Percentiles rank a stretch among this genome's conserved stretches.
Conservation (phyloP, 306 rosid species). For the Inga leiocalycina region DNA sequence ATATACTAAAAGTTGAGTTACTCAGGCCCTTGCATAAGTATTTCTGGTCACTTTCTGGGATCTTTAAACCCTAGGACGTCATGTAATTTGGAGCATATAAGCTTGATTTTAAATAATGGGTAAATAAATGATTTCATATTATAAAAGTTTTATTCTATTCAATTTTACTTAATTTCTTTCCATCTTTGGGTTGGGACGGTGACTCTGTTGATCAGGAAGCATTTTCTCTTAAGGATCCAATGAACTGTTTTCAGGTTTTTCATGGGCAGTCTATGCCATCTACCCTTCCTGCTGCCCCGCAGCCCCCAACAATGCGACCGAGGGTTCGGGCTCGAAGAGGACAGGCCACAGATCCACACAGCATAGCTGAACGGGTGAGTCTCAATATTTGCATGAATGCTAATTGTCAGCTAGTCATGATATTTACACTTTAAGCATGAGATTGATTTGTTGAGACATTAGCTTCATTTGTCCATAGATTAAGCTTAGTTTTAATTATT, state of each 20-base stretch:
- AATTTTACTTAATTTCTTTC: not conserved
- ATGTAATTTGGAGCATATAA: not conserved
- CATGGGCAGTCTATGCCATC: conserved; percentile 79
- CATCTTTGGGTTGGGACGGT: not conserved
- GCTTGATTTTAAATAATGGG: conserved; percentile 12
- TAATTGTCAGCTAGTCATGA: conserved; percentile 22
- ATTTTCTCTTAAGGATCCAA: conserved; percentile 14
- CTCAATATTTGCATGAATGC: conserved; percentile 24
- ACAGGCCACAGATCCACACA: conserved; percentile 99
- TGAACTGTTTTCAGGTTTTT: conserved; percentile 59
- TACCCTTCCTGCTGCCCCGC: conserved; percentile 64
- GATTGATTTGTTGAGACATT: not conserved
- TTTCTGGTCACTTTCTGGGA: not conserved
- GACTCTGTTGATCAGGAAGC: conserved; percentile 10
- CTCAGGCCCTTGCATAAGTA: conserved; percentile 15
- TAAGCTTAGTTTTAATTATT: not conserved
- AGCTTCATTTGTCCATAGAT: conserved; percentile 2
- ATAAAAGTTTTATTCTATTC: not conserved
- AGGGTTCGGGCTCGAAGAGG: conserved; percentile 98
- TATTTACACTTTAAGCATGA: conserved; percentile 4
- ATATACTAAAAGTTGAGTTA: conserved; percentile 8
- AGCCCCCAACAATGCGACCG: conserved; percentile 94
- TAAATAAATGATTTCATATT: conserved; percentile 17
- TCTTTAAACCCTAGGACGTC: conserved; percentile 7
- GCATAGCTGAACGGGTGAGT: conserved; percentile 97